Base-by-base conservation (phyloP, 495 filamentous ascomycete species). In the Saxophila tyrrhenica region DNA sequence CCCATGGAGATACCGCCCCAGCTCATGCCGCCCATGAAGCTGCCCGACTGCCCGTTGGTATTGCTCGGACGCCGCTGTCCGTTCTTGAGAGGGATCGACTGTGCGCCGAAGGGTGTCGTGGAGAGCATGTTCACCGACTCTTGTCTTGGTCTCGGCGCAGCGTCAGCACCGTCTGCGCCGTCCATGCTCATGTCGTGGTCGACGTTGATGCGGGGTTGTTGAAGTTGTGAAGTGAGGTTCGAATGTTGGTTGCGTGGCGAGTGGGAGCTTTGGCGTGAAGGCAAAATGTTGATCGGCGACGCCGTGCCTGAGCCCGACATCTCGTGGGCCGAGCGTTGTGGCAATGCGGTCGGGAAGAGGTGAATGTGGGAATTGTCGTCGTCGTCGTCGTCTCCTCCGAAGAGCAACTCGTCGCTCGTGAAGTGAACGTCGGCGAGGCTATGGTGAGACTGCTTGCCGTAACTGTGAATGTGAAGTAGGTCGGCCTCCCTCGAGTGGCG, bases 1-100 rank as follows among this genome's bases (percentile, higher is more conserved):
- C 90, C 89, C 55, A 97, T 86, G 41, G 92, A 97, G 21, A 94
- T 77, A 52, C 91, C 94, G 64, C 94, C 92, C 89, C 89, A 98
- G 66, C 94, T 97, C 88, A 96, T 94, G 50, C 89, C 90, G 56
- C 80, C 84, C 59, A 90, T 84, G 63, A 96, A 72, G 71, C 94
- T 98, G 48, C 88, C 83, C 5, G 61, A 57, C 2, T 55, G 44
- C 17, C 15, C 49, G 11, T 39, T 51, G 48, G 85, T 87, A 56
- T 89, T 68, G 62, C 86, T 91, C 67, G 95, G 92, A 60, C 91
- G 78, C 52, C 92, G 83, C 48, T 72, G 77, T 62, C 81, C 77
- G 58, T 89, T 83, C 64, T 79, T 79, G 76, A 89, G 82, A 29
- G 86, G 86, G 54, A 95, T 95, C 39, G 89, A 88, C 69, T 86